These are phyloP conservation scores for Dothistroma pini DNA, from an alignment of 2,329 filamentous ascomycete species.

Conservation along the genomic window DNA sequence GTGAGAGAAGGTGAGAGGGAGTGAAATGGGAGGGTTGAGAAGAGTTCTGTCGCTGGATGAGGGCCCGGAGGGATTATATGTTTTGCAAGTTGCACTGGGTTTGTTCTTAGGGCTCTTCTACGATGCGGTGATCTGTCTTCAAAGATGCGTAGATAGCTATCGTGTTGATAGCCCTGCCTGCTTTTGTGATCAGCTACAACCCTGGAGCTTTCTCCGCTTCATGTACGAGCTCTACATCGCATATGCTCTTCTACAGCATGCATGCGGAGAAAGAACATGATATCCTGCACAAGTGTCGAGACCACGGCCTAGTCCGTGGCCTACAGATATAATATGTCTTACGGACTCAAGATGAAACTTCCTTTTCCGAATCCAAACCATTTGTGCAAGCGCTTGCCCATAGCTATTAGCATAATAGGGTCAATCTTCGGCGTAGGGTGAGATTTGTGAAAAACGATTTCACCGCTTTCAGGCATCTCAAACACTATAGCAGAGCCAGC, in stretches of 20 bases:
- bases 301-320: not conserved
- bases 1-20: not conserved
- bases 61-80: too few species aligned
- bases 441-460: constrained; percentile 1
- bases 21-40: not conserved
- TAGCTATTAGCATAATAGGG: not conserved
- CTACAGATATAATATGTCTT: not conserved
- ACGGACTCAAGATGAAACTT: not conserved
- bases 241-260: not conserved
- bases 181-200: not conserved
- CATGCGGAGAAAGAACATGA: too few species aligned
- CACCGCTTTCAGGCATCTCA: not conserved
- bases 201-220: not conserved
- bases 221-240: not conserved
- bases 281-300: not conserved
- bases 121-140: not conserved
- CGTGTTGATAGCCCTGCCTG: not conserved
- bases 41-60: not conserved
- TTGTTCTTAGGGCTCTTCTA: not conserved
- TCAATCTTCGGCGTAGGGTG: not conserved
- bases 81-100: too few species aligned
- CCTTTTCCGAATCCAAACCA: not conserved
- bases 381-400: not conserved
- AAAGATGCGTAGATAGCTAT: not conserved
- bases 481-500: constrained; percentile 6